A percentile compares a stretch with the other conserved stretches of the same genome.
These are phyloP conservation scores for Auriscalpium vulgare DNA, from an alignment of 768 basidiomycete species.

Conservation along the genomic window DNA sequence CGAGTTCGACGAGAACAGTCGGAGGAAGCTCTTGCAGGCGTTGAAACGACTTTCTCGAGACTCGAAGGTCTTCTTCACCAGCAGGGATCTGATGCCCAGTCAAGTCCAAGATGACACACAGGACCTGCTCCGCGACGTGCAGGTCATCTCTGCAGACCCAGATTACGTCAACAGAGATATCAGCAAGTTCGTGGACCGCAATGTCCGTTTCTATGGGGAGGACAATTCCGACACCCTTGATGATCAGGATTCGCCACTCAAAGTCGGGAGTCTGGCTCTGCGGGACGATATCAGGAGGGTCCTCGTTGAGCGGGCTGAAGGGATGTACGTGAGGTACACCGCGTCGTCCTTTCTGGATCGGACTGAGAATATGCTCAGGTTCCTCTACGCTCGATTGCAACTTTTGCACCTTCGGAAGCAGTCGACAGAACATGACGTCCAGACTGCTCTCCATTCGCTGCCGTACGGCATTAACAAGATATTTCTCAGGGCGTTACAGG, in stretches of 20 bases:
- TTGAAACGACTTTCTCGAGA: background rate
- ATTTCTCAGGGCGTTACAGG: background rate
- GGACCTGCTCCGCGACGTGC: background rate
- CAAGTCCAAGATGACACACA: background rate
- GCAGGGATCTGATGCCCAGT: background rate
- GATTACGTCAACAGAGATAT: background rate
- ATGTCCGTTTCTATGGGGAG: background rate
- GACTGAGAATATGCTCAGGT: background rate
- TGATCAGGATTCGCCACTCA: background rate
- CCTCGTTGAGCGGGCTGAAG: background rate
- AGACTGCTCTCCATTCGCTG: background rate
- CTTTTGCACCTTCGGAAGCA: constrained; percentile 2
- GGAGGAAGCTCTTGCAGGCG: background rate
- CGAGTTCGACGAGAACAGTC: background rate
- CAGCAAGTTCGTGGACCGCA: background rate
- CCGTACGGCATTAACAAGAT: background rate
- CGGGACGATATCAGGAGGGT: background rate
- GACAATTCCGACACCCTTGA: background rate
- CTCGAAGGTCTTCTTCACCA: constrained; percentile 2
- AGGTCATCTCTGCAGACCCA: background rate
- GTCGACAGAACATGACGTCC: constrained; percentile 3
- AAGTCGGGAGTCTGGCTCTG: background rate
- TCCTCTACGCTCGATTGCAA: constrained; percentile 1
- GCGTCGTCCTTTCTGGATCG: background rate
- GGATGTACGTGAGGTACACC: background rate